These are phyloP conservation scores for Aspergillus latus DNA, from an alignment of 2,329 filamentous ascomycete species.

Conservation along the genomic window DNA sequence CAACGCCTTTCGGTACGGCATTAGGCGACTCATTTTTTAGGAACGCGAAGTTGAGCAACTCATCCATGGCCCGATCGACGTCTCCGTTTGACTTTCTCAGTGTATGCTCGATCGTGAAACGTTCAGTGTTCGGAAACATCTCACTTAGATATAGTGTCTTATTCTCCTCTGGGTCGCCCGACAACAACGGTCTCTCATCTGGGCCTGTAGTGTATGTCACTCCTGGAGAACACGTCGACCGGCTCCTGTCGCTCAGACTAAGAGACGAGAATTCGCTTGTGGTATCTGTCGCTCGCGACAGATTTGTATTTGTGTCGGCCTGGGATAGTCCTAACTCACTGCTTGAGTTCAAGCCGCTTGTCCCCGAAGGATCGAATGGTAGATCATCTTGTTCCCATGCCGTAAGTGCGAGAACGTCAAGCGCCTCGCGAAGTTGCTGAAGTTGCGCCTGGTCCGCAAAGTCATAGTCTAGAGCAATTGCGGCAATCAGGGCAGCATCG, in stretches of 20 bases:
- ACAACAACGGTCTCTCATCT: constrained; percentile 30
- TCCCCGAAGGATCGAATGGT: constrained; percentile 76
- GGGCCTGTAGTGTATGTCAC: constrained; percentile 28
- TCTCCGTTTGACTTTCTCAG: constrained; percentile 68
- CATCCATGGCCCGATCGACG: constrained; percentile 70
- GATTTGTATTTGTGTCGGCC: constrained; percentile 33
- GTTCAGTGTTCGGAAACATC: constrained; percentile 70
- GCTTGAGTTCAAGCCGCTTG: constrained; percentile 49
- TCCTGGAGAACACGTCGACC: constrained; percentile 19
- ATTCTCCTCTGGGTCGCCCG: constrained; percentile 48
- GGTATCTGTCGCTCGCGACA: constrained; percentile 51
- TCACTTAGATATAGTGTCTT: constrained; percentile 64
- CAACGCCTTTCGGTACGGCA: constrained; percentile 67
- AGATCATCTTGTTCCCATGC: constrained; percentile 67
- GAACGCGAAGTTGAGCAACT: constrained; percentile 75
- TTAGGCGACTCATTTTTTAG: constrained; percentile 65
- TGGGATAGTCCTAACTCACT: constrained; percentile 28
- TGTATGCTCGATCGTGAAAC: constrained; percentile 64
- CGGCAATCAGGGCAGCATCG: constrained; percentile 74
- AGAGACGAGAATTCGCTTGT: constrained; percentile 49
- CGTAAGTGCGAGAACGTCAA: constrained; percentile 65
- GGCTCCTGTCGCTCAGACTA: constrained; percentile 29
- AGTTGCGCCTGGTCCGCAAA: constrained; percentile 55
- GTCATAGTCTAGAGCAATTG: constrained; percentile 74
- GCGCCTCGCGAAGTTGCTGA: constrained; percentile 55